Evolutionary conservation across 2,329 filamentous ascomycete species (phyloP).

Genomic region (Ilyonectria destructans): DNA sequence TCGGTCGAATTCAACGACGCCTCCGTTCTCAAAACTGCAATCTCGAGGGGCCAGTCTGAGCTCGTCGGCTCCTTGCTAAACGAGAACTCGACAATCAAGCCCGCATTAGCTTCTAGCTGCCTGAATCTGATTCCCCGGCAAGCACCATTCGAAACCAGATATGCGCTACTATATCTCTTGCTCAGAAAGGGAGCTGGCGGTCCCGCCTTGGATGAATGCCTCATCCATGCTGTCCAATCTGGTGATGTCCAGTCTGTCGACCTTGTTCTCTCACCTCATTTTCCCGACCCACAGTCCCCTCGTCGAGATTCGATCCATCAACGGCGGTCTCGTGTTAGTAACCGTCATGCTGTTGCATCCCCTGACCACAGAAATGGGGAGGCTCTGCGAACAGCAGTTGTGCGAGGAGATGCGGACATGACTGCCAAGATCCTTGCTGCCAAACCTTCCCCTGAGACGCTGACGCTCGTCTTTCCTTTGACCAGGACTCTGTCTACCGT

Average conservation of each 20-base stretch:
- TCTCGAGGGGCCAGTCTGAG: conserved; percentile 62
- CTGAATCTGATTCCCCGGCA: conserved; percentile 66
- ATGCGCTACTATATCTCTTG: conserved; percentile 62
- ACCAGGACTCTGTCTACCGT: conserved; percentile 60
- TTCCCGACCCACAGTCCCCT: conserved; percentile 54
- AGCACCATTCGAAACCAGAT: conserved; percentile 62
- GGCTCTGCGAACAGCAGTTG: conserved; percentile 66
- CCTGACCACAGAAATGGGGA: conserved; percentile 68
- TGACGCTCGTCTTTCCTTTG: conserved; percentile 66
- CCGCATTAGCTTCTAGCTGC: conserved; percentile 66
- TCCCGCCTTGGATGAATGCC: conserved; percentile 62
- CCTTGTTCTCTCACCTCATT: conserved; percentile 66
- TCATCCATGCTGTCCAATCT: conserved; percentile 66
- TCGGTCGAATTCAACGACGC: conserved; percentile 71
- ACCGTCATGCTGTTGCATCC: conserved; percentile 67
- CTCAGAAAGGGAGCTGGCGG: conserved; percentile 69
- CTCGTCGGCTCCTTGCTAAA: conserved; percentile 65
- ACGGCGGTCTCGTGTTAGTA: conserved; percentile 51
- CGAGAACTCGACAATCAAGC: conserved; percentile 61
- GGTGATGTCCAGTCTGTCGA: conserved; percentile 65
- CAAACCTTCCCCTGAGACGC: conserved; percentile 64
- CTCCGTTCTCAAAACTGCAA: conserved; percentile 64
- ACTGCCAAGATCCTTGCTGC: conserved; percentile 63
- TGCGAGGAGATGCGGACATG: conserved; percentile 62
- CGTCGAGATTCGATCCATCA: conserved; percentile 37